Conservation (phyloP, 139 green algal species). For the Chlamydomonas incerta region DNA sequence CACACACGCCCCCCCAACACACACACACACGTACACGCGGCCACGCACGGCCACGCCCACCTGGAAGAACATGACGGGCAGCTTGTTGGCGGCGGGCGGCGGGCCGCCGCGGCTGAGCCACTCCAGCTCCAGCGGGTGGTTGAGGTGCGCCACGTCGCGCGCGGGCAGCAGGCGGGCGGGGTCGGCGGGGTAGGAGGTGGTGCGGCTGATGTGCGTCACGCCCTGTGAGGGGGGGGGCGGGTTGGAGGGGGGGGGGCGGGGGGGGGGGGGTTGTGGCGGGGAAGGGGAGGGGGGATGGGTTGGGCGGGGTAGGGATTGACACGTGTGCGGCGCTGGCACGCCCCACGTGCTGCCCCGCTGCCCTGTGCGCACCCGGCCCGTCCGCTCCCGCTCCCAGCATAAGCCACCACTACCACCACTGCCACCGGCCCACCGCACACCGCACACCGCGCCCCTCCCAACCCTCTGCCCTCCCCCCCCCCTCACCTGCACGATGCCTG, state of each 20-base stretch:
- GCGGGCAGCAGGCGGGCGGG: constrained; percentile 14
- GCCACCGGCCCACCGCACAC: too few species aligned
- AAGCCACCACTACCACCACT: too few species aligned
- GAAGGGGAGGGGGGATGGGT: too few species aligned
- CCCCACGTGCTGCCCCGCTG: too few species aligned
- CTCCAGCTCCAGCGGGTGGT: constrained; percentile 74
- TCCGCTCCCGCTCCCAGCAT: too few species aligned
- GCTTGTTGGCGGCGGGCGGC: constrained; percentile 33
- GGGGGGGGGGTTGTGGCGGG: too few species aligned
- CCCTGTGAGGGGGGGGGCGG: constrained; percentile 47
- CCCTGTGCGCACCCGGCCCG: too few species aligned
- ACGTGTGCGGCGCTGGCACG: too few species aligned
- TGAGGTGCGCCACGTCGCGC: constrained; percentile 67
- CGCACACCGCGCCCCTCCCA: not conserved
- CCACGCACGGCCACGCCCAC: not conserved
- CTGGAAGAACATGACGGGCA: constrained; percentile 65
- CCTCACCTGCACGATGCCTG: constrained; percentile 24
- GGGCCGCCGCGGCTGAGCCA: constrained; percentile 44
- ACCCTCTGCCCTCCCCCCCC: not conserved
- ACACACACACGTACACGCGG: too few species aligned
- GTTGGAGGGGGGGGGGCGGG: too few species aligned
- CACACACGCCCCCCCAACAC: too few species aligned
- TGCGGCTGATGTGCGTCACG: constrained; percentile 65
- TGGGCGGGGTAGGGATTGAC: too few species aligned
- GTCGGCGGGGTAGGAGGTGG: constrained; percentile 56